Evolutionary conservation across 1,284 basidiomycete genomes (phyloP), one percentile per base, ranked within the genome.

Genomic region (Cryptococcus sp.): DNA sequence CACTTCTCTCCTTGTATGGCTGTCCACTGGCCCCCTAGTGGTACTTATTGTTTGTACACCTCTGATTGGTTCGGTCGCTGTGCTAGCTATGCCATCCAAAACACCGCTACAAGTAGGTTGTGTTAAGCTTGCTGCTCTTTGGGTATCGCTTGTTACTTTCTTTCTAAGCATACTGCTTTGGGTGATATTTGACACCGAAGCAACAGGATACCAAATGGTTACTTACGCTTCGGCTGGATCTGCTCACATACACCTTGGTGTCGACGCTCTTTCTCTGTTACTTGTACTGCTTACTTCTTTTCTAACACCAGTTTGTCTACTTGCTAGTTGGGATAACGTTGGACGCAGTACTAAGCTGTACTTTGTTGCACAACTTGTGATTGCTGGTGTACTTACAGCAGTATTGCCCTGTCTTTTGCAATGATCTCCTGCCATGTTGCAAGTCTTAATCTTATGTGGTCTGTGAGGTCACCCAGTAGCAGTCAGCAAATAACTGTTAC

Each of bases 281-380:
- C 74, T 71, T 62, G 70, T 74, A 48, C 57, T 74, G 53, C 67
- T 75, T 55, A 74, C 73, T 53, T 68, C 73, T 59, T 71, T 73
- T 55, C 71, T 72, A 59, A 73, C 65, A 55, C 72, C 73, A 47
- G 65, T 75, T 53, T 72, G 68, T 72, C 57, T 75, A 49, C 58
- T 74, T 63, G 58, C 63, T 62, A 69, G 70, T 58, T 73, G 72
- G 63, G 57, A 64, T 56, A 72, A 67, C 59, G 67, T 74, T 56
- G 61, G 62, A 62, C 61, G 64, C 56, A 65, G 63, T 58, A 55
- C 70, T 31, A 72, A 73, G 66, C 67, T 64, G 52, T 73, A 64
- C 49, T 53, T 73, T 51, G 66, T 69, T 58, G 47, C 62, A n/a
- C 72, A 71, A 58, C 62, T 74, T 61, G 50, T 74, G 50, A 59